Evolutionary conservation across 148 eudicot genomes (phyloP).

Genomic region (Chenopodium suecicum): DNA sequence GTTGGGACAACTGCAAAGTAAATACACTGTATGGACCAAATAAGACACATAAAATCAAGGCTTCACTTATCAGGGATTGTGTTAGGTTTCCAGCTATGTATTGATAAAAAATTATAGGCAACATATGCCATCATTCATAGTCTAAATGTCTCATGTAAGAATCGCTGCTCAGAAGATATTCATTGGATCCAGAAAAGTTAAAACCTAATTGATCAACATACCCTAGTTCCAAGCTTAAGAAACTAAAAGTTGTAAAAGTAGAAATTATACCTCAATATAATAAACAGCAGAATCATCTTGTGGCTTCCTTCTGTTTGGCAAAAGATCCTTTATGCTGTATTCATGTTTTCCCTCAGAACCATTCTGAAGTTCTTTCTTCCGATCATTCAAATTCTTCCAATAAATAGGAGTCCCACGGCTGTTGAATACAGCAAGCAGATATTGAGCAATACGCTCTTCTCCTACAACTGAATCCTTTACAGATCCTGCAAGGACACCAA

Average conservation of each 20-base stretch:
- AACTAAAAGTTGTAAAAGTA: not conserved
- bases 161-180: not conserved
- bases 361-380: slow-evolving; percentile 33
- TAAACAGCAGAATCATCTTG: slow-evolving; percentile 52
- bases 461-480: slow-evolving; percentile 97
- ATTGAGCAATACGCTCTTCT: slow-evolving; percentile 95
- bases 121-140: too few relatives aligned
- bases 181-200: not conserved
- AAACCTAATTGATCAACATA: not conserved
- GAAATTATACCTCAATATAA: slow-evolving; percentile 67
- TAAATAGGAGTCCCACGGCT: slow-evolving; percentile 84
- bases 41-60: too few relatives aligned
- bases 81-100: too few relatives aligned
- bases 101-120: too few relatives aligned
- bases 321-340: slow-evolving; percentile 59
- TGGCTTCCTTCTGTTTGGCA: slow-evolving; percentile 60
- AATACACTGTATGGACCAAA: too few relatives aligned
- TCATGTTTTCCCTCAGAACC: slow-evolving; percentile 41
- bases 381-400: slow-evolving; percentile 52
- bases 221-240: not conserved
- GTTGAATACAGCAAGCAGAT: slow-evolving; percentile 76
- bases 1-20: too few relatives aligned
- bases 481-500: slow-evolving; percentile 56
- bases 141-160: too few relatives aligned
- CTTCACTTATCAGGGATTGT: too few relatives aligned